Evolutionary conservation across 805 yeast species (phyloP), one percentile per base, ranked within the genome.

Genomic region (Starmerella lactis-condensi): DNA sequence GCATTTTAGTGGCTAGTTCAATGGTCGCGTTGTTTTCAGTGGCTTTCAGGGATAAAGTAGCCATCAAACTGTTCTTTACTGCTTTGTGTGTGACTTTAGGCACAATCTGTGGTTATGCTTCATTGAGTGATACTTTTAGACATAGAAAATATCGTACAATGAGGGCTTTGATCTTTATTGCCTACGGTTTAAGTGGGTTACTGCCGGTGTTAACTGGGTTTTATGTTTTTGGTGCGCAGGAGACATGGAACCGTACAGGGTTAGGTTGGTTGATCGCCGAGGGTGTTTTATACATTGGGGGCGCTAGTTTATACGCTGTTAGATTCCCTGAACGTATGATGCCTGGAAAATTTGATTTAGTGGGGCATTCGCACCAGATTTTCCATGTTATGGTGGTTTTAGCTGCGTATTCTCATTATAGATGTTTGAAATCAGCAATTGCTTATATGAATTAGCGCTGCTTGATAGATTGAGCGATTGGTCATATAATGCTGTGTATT

Each of bases 291-390:
- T 83, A 82, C 51, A 75, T 81, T 3, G 41, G 57, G 5, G 95
- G 95, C 1, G 93, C 94, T 0, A 59, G 62, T 2, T 51, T 83
- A 32, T 82, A 82, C 50, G 93, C 91, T 0, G 50, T 62, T 16
- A 60, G 94, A 37, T 51, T 76, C 21, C 95, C 95, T 0, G 95
- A 82, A 48, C 59, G 75, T 29, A 57, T 60, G 25, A 42, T 41
- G 4, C 78, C 79, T 0, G 82, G 82, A 0, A 50, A 36, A 14
- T 76, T 64, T 48, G 93, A 79, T 42, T 45, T 67, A 8, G 62
- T 67, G 52, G 92, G 92, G 1, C 75, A 76, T 41, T 75, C 91
- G 5, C 94, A 81, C 50, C 93, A 81, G 47, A 62, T 81, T 7
- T 79, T 81, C 48, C 93, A 79, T 50, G 52, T 75, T 7, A 51